Base-by-base conservation (phyloP, 805 yeast species). In the Saccharomycopsis sp. region DNA sequence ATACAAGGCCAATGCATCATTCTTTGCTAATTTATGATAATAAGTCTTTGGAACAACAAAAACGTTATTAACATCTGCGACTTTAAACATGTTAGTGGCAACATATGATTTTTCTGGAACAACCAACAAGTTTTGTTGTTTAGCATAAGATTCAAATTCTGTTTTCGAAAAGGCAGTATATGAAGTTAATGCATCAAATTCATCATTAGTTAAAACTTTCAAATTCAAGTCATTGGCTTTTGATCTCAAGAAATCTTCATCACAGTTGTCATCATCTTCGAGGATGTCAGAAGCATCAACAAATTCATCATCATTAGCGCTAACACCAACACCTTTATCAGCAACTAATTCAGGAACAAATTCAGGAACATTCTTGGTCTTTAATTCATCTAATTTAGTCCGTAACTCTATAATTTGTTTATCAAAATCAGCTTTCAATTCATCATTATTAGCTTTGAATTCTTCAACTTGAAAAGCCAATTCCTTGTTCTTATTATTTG, bases 21-120 rank as follows among this genome's bases (percentile, higher is more conserved):
- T 68, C 44, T 72, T 69, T 23, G 74, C 57, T 50, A 83, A 61
- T 56, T 75, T 75, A 51, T 74, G 72, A 60, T 79, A 83, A 57
- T 81, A 81, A 1, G 79, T 68, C 4, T 71, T 65, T 4, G 90
- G 88, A 27, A 83, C 57, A 7, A 80, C 78, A 47, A 79, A 80
- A 27, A 81, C 79, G 50, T 75, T 73, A 3, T 65, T 60, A 9
- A 68, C 59, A 52, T 80, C 85, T 3, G 84, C 77, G 3, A 61
- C 61, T 51, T 72, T 67, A 6, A 75, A 71, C 29, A 72, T 72
- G 1, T 83, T 77, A 1, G 88, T 80, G 1, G 85, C 78, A 49
- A 82, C 65, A 53, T 74, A 81, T 2, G 79, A 66, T n/a, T 69
- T 58, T 41, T 67, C 68, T 1, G 90, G 85, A 33, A 84, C 67